Evolutionary conservation across 1,284 basidiomycete species (phyloP).

Genomic region (Prillingera fragicola): DNA sequence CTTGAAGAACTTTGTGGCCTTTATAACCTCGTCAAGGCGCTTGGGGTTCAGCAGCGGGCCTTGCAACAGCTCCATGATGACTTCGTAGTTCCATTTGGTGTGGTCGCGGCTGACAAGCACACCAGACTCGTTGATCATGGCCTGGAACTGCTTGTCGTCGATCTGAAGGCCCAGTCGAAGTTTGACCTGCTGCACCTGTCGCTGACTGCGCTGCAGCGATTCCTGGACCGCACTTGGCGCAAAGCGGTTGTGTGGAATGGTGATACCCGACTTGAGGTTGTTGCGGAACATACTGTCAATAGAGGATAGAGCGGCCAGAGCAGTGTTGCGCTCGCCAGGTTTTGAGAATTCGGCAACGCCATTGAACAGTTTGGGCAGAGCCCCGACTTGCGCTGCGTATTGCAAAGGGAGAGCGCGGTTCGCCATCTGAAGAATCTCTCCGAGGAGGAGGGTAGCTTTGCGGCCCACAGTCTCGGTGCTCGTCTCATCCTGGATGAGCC

Average conservation of each 20-base stretch:
- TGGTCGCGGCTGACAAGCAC: constrained; percentile 75
- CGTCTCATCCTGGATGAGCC: constrained; percentile 67
- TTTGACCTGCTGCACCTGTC: constrained; percentile 84
- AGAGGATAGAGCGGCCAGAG: constrained; percentile 74
- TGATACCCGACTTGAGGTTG: constrained; percentile 38
- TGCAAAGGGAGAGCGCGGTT: constrained; percentile 81
- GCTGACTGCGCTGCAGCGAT: constrained; percentile 75
- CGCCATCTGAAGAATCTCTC: constrained; percentile 80
- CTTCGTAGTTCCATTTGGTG: constrained; percentile 87
- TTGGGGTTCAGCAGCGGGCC: constrained; percentile 86
- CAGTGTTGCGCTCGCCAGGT: constrained; percentile 60
- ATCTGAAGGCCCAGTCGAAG: constrained; percentile 84
- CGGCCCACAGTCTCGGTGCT: constrained; percentile 58
- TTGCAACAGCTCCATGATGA: constrained; percentile 81
- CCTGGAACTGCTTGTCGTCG: constrained; percentile 84
- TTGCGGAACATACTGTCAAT: constrained; percentile 91
- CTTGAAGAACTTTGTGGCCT: constrained; percentile 79
- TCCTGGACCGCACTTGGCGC: constrained; percentile 56
- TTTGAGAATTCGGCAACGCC: constrained; percentile 74
- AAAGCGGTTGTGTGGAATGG: no score
- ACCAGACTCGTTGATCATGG: constrained; percentile 74
- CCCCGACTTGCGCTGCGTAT: constrained; percentile 77
- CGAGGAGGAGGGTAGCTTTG: constrained; percentile 88
- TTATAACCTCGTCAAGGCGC: constrained; percentile 92
- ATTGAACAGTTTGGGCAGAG: constrained; percentile 77